Conservation (phyloP, 768 basidiomycete genomes). For the Rhodocollybia butyracea region DNA sequence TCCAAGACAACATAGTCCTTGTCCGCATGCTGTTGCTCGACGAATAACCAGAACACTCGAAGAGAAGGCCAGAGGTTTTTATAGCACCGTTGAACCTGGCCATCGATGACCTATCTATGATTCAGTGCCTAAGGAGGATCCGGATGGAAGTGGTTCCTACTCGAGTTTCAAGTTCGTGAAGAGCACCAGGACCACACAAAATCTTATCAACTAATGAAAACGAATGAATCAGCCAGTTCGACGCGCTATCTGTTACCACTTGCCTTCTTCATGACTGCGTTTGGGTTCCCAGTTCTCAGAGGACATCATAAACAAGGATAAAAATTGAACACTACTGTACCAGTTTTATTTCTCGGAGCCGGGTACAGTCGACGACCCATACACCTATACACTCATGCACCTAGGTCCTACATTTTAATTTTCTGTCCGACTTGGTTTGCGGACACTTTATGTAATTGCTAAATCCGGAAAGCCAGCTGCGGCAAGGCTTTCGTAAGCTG, state of each 20-base stretch:
- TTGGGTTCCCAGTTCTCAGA: conserved; percentile 2
- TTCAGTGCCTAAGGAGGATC: background rate
- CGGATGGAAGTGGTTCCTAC: background rate
- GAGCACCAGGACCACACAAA: background rate
- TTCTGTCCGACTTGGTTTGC: too few species aligned
- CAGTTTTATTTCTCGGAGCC: too few species aligned
- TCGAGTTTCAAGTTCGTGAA: conserved; percentile 6
- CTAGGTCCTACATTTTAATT: too few species aligned
- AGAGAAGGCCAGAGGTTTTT: conserved; percentile 46
- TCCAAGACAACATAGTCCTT: conserved; percentile 50
- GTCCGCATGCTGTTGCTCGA: conserved; percentile 30
- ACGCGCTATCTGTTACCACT: background rate
- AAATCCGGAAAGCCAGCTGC: too few species aligned
- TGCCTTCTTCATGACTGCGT: background rate
- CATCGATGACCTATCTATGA: conserved; percentile 33
- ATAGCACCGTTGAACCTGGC: conserved; percentile 44
- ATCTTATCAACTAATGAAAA: background rate
- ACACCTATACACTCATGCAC: too few species aligned
- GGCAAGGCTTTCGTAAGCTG: too few species aligned
- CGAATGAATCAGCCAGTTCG: background rate
- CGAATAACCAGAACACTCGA: conserved; percentile 45
- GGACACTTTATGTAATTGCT: too few species aligned
- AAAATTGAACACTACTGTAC: too few species aligned
- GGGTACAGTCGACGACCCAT: too few species aligned
- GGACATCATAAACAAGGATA: background rate